These are phyloP conservation scores for Cyberlindnera mrakii DNA, from an alignment of 805 yeast species.

Conservation along the genomic window DNA sequence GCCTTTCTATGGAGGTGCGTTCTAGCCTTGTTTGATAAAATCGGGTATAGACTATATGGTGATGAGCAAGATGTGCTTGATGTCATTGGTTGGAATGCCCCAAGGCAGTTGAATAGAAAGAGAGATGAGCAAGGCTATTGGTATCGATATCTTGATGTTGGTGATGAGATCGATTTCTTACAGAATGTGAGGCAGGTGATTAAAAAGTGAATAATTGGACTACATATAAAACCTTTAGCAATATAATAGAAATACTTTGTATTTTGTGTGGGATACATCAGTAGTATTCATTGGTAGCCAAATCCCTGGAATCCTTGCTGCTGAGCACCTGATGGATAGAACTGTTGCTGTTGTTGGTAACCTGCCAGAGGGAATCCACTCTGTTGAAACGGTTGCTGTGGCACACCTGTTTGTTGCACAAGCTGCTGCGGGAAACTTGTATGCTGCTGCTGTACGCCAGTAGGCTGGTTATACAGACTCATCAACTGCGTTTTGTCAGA, in stretches of 20 bases:
- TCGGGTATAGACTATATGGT: constrained; percentile 49
- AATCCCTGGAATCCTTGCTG: not conserved
- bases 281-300: not conserved
- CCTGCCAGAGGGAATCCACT: too few species aligned
- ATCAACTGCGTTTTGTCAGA: constrained; percentile 15
- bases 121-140: constrained; percentile 6
- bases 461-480: constrained; percentile 26
- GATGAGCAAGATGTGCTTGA: constrained; percentile 38
- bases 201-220: constrained; percentile 14
- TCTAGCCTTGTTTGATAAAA: constrained; percentile 44
- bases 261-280: too few species aligned
- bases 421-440: constrained; percentile 7
- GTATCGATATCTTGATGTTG: constrained; percentile 39
- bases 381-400: constrained; percentile 2
- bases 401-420: constrained; percentile 4
- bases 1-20: constrained; percentile 45
- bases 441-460: constrained; percentile 36
- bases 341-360: constrained; percentile 4
- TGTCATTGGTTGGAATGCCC: constrained; percentile 32
- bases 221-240: too few species aligned
- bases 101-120: constrained; percentile 19
- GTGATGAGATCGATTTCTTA: constrained; percentile 44
- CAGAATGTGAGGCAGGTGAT: constrained; percentile 34
- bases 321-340: not conserved
- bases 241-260: too few species aligned